These are phyloP conservation scores for Pythium brachiatum DNA, from an alignment of 352 stramenopile species.

Conservation along the genomic window DNA sequence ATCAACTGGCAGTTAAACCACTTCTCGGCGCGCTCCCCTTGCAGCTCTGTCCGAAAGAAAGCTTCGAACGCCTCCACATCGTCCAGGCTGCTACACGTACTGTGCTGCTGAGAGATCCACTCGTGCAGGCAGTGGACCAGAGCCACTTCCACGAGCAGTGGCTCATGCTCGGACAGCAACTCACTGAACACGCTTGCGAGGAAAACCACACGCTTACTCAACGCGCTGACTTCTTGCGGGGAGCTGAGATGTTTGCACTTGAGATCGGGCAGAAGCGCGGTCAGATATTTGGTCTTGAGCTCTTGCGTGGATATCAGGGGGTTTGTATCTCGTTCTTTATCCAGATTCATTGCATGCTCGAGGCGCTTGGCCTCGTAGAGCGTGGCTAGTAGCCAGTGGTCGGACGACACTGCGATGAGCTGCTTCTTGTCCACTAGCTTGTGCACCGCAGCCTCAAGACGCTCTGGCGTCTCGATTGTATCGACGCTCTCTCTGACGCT, in stretches of 20 bases:
- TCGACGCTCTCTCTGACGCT: too few species aligned
- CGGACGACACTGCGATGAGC: not conserved
- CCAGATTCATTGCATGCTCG: not conserved
- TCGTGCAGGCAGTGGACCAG: not conserved
- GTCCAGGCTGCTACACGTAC: not conserved
- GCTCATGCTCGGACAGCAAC: not conserved
- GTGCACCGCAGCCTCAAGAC: too few species aligned
- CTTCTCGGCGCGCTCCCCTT: not conserved
- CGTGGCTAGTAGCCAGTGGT: not conserved
- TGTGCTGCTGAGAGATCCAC: not conserved
- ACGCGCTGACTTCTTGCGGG: not conserved
- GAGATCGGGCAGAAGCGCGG: not conserved
- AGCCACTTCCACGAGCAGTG: not conserved
- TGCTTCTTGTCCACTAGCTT: too few species aligned
- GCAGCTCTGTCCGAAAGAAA: not conserved
- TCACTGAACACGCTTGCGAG: not conserved
- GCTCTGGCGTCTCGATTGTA: too few species aligned
- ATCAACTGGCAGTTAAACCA: not conserved
- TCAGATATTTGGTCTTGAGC: not conserved
- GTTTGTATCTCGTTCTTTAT: not conserved
- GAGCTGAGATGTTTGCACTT: not conserved
- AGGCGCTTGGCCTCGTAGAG: not conserved
- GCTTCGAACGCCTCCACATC: not conserved
- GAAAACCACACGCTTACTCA: not conserved
- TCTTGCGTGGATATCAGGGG: not conserved